A percentile compares a stretch with the other conserved stretches of the same genome.
Evolutionary conservation across 1,139 yeast genomes (phyloP).

Genomic region (Saccharomyces pastorianus): DNA sequence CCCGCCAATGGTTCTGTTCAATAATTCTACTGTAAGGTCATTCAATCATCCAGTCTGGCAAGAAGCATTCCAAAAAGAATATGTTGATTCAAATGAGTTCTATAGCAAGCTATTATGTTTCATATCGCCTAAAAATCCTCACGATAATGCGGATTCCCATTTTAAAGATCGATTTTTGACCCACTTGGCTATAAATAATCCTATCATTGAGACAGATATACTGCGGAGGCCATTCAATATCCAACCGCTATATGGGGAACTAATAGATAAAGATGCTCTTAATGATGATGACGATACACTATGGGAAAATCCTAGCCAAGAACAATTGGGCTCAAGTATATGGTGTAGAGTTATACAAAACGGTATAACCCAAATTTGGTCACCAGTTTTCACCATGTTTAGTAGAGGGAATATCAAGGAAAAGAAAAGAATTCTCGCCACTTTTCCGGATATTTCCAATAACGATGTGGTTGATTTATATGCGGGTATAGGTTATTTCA

Average conservation of each 20-base stretch:
- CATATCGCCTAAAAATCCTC: neutral
- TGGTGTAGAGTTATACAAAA: constrained; percentile 72
- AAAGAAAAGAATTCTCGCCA: constrained; percentile 53
- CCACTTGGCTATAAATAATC: constrained; percentile 65
- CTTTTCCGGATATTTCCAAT: constrained; percentile 33
- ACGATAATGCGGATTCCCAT: constrained; percentile 15
- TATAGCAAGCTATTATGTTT: constrained; percentile 25
- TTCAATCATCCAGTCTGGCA: constrained; percentile 38
- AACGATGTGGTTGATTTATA: constrained; percentile 59
- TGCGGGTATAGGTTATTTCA: constrained; percentile 82
- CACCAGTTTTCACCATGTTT: constrained; percentile 81
- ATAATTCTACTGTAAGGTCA: constrained; percentile 33
- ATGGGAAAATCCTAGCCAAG: constrained; percentile 35
- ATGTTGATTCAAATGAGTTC: constrained; percentile 13
- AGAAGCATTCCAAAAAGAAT: constrained; percentile 12
- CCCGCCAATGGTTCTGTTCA: constrained; percentile 58
- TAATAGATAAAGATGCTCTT: constrained; percentile 9
- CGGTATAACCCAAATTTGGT: constrained; percentile 74
- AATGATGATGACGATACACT: constrained; percentile 20
- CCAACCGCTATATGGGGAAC: constrained; percentile 55
- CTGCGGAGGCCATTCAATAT: constrained; percentile 57
- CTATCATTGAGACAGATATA: constrained; percentile 49
- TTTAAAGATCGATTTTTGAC: constrained; percentile 32
- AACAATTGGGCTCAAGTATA: constrained; percentile 46
- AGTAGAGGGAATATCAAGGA: constrained; percentile 85